Conservation (phyloP, 495 filamentous ascomycete genomes). For the Glutinoglossum americanum region DNA sequence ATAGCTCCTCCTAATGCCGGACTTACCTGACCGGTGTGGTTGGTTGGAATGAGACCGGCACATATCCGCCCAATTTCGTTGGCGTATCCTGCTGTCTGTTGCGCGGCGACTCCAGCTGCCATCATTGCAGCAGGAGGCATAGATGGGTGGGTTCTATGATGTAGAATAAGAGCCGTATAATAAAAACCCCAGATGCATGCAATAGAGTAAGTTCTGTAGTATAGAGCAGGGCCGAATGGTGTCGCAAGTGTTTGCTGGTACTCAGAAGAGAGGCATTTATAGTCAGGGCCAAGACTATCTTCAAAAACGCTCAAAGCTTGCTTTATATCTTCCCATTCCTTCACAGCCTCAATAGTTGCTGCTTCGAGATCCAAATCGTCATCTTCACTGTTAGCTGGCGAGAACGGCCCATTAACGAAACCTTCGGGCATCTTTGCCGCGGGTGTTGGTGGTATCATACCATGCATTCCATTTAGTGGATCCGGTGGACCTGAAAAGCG, state of each 20-base stretch:
- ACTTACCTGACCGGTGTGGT: conserved; percentile 35
- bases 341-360: conserved; percentile 44
- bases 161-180: conserved; percentile 58
- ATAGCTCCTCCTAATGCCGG: conserved; percentile 64
- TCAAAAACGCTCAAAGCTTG: conserved; percentile 45
- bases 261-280: conserved; percentile 56
- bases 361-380: conserved; percentile 32
- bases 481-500: no score
- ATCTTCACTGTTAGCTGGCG: background rate
- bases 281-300: conserved; percentile 47
- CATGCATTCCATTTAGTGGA: conserved; percentile 23
- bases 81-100: conserved; percentile 43
- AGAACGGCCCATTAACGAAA: conserved; percentile 11
- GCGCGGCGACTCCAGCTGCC: conserved; percentile 50
- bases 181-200: conserved; percentile 69
- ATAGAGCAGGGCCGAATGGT: conserved; percentile 65
- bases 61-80: conserved; percentile 60
- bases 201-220: conserved; percentile 71
- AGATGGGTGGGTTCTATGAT: conserved; percentile 55
- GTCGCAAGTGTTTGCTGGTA: conserved; percentile 36
- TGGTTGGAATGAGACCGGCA: conserved; percentile 52
- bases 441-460: conserved; percentile 26
- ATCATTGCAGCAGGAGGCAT: conserved; percentile 89
- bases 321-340: conserved; percentile 60
- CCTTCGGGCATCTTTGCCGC: conserved; percentile 21